Base-by-base conservation (phyloP, 2,329 filamentous ascomycete genomes). In the Aspergillus chevalieri region DNA sequence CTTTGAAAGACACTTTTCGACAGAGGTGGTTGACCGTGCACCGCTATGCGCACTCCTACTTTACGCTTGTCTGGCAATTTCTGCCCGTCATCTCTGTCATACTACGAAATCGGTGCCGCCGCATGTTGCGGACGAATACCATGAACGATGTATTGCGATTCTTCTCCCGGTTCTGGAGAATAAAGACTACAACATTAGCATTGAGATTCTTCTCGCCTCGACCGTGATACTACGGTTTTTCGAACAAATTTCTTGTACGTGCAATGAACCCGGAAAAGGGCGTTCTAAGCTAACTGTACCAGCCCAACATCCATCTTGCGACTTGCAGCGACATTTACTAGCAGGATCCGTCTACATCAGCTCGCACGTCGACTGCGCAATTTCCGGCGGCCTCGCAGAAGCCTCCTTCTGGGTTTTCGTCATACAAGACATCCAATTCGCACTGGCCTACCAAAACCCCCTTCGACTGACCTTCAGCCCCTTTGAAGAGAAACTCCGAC, bases 341-440 rank as follows among this genome's bases (percentile, higher is more conserved):
- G 65, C 65, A 14, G 65, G 65, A 6, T 68, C 65, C 0, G 65
- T 68, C 9, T 68, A 67, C 45, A 62, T 68, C 44, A 63, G 64
- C 44, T 63, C 65, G 2, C 65, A 66, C 17, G 57, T 66, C 2
- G 65, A 65, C 48, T 66, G 62, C 39, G 65, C 64, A 2, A 61
- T 64, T 26, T 63, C 62, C 4, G 60, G 60, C 6, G 64, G 63
- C 6, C 61, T 68, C 15, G 60, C 65, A 1, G 65, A 65, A 17
- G 63, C 65, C 21, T 66, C 65, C 0, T 68, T 68, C 51, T 68
- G 65, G 65, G 57, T 64, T 9, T 68, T 65, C 43, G 64, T 68
- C 3, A 63, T 65, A 52, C 65, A 68, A 46, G 65, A 68, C 48
- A 65, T 68, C 17, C 65, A 67, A 39, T 65, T 65, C 50, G 64